Conservation (phyloP, 345 rosid genomes). For the Excoecaria cochinchinensis region DNA sequence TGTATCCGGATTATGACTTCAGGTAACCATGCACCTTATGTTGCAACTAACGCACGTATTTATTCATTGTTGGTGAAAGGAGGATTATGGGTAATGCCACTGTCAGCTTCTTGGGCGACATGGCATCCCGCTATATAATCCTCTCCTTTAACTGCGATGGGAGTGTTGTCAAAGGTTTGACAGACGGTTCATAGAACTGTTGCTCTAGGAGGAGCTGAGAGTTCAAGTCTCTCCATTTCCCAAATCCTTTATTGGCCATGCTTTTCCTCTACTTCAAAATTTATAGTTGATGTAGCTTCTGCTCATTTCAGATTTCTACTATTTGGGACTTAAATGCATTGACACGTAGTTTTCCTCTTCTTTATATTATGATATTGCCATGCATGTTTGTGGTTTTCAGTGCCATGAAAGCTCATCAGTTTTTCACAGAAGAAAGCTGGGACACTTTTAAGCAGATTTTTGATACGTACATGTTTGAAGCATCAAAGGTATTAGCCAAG, state of each 20-base stretch:
- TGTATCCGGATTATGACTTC: conserved; percentile 97
- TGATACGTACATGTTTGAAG: conserved; percentile 77
- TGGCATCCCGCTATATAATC: conserved; percentile 89
- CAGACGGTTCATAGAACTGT: conserved; percentile 86
- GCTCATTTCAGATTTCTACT: background rate
- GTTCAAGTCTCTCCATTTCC: conserved; percentile 99
- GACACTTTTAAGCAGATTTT: conserved; percentile 80
- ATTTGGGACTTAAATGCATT: conserved; percentile 8
- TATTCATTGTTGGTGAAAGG: conserved; percentile 27
- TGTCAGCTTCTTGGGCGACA: conserved; percentile 91
- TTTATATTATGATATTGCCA: conserved; percentile 38
- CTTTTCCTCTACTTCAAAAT: background rate
- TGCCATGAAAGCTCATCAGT: conserved; percentile 91
- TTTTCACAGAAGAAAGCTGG: conserved; percentile 86
- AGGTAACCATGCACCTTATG: conserved; percentile 58
- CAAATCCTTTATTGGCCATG: conserved; percentile 34
- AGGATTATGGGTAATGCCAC: conserved; percentile 99
- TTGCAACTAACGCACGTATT: background rate
- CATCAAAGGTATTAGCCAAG: conserved; percentile 69
- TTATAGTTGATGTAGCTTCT: background rate
- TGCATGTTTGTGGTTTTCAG: conserved; percentile 52
- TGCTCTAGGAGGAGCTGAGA: conserved; percentile 88
- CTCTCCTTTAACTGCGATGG: conserved; percentile 58
- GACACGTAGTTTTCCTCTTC: conserved; percentile 12
- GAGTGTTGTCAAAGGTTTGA: conserved; percentile 99